Percentiles rank a stretch among this genome's conserved stretches.
These are phyloP conservation scores for Lonicera japonica DNA, from an alignment of 129 eudicot genomes.

Conservation along the genomic window DNA sequence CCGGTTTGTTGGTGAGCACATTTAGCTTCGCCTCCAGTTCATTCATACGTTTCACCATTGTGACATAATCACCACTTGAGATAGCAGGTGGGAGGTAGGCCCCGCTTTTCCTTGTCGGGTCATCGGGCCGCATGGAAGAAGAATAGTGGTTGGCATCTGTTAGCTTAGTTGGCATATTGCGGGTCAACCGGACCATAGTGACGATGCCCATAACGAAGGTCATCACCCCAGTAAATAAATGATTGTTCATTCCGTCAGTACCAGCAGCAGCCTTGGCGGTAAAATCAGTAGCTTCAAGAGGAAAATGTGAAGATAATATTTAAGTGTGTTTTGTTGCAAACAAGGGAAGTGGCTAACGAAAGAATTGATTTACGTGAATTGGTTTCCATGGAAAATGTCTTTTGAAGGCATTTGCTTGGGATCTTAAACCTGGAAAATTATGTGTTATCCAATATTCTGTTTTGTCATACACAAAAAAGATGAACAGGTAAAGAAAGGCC, in stretches of 20 bases:
- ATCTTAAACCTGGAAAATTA: no score
- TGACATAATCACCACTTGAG: conserved; percentile 46
- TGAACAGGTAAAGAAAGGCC: no score
- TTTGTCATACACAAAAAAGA: no score
- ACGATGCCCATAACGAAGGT: conserved; percentile 80
- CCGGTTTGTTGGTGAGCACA: conserved; percentile 37
- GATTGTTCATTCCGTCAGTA: conserved; percentile 45
- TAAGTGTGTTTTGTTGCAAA: no score
- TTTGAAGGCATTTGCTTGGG: no score
- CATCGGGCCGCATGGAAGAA: conserved; percentile 36
- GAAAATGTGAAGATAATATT: conserved; percentile 22
- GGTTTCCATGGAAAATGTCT: no score
- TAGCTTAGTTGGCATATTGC: conserved; percentile 76
- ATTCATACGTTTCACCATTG: conserved; percentile 78
- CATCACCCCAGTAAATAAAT: conserved; percentile 56
- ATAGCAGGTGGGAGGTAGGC: conserved; percentile 17
- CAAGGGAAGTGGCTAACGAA: no score
- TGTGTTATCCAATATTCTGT: no score
- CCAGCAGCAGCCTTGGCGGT: conserved; percentile 24
- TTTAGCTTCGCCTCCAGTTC: conserved; percentile 75
- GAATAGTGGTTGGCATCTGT: conserved; percentile 69
- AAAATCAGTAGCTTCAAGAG: conserved; percentile 19
- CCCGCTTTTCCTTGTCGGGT: conserved; percentile 22
- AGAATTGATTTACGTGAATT: no score
- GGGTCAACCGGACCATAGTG: conserved; percentile 80